These are phyloP conservation scores for Bjerkandera adusta DNA, from an alignment of 1,284 basidiomycete species.

Conservation along the genomic window DNA sequence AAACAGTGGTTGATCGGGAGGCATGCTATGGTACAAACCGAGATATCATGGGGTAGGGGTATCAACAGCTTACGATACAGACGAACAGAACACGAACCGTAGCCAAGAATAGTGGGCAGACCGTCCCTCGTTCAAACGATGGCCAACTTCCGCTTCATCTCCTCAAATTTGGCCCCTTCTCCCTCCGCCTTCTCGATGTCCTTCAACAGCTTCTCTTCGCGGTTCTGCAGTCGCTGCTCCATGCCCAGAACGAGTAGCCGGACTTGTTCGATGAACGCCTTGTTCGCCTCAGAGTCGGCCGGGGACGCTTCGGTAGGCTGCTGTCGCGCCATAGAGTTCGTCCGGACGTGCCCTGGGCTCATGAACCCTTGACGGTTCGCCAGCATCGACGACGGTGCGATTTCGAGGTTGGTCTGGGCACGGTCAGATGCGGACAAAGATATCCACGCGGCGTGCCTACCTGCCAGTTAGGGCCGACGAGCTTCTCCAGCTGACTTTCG, in stretches of 20 bases:
- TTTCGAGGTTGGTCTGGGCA: slow-evolving; percentile 48
- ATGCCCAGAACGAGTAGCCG: slow-evolving; percentile 71
- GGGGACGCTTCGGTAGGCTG: slow-evolving; percentile 4
- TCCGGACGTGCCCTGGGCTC: slow-evolving; percentile 12
- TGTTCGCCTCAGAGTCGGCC: slow-evolving; percentile 32
- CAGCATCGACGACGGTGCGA: slow-evolving; percentile 34
- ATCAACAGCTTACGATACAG: too few relatives aligned
- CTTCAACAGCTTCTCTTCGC: slow-evolving; percentile 62
- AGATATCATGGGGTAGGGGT: too few relatives aligned
- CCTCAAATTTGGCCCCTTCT: slow-evolving; percentile 53
- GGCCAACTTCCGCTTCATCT: slow-evolving; percentile 37
- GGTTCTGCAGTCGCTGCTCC: slow-evolving; percentile 65
- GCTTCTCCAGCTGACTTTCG: slow-evolving; percentile 62
- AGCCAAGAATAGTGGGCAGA: too few relatives aligned
- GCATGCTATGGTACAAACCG: too few relatives aligned
- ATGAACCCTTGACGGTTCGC: slow-evolving; percentile 23
- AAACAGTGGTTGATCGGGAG: too few relatives aligned
- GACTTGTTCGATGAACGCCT: slow-evolving; percentile 68
- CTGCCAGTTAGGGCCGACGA: slow-evolving; percentile 78
- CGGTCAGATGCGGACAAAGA: neutral
- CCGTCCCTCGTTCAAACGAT: too few relatives aligned
- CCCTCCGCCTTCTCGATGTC: slow-evolving; percentile 59
- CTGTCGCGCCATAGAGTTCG: slow-evolving; percentile 5
- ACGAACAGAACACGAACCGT: too few relatives aligned
- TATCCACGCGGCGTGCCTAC: slow-evolving; percentile 28